Base-by-base conservation (phyloP, 73 alveolate species). In the Stentor coeruleus region DNA sequence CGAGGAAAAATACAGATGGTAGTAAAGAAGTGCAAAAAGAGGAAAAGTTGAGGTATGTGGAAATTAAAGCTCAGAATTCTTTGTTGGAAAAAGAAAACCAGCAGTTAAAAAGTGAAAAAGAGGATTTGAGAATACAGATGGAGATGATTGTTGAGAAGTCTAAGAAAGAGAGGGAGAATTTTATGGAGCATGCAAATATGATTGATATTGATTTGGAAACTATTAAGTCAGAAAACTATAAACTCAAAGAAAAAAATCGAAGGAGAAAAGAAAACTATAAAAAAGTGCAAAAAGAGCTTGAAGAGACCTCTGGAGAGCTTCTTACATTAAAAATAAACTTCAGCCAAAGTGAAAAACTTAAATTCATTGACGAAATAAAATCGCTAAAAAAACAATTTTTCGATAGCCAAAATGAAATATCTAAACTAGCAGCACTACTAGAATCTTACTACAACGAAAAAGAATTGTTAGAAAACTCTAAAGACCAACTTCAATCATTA, bases 51-150 rank as follows among this genome's bases (percentile, higher is more conserved):
- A 49, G 66, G 20, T 11, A 11, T 49, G 66, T 66, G n/a, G 39
- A 66, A 14, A 26, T 66, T 15, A 66, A 26, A 26, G 79, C 79
- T 26, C n/a, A 66, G 33, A 33, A 28, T 31, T 66, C 79, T 66
- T 11, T 66, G n/a, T 33, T 66, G 41, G 79, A 66, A 66, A 66
- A 66, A 66, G 79, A 66, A 66, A 66, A 66, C 33, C n/a, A 1
- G 1, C 79, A 66, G 79, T 15, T 66, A 28, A 20, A 40, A 66
- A 66, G 79, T 66, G 79, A 66, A 66, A 66, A 66, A 66, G 79
- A 66, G 14, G 79, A 66, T 31, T 20, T 66, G 14, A 66, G 33
- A 66, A 26, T 66, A 1, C 79, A 66, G 37, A 37, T 66, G 49
- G 39, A 26, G 33, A 26, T 66, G 26, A 40, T 40, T 0, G n/a